Conservation (phyloP, 495 filamentous ascomycete species). For the Jackrogersella multiformis region DNA sequence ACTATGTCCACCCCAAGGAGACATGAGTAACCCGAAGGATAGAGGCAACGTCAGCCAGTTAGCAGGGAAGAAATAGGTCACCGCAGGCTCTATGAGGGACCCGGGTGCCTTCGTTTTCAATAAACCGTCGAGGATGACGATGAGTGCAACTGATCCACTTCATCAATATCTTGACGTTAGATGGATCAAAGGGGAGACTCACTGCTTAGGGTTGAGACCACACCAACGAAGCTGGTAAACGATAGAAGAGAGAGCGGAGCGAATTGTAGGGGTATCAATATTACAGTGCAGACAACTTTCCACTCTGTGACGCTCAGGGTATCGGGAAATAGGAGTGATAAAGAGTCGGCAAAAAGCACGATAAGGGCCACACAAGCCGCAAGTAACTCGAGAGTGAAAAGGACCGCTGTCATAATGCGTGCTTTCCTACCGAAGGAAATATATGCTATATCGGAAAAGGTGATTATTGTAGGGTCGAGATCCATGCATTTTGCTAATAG, state of each 20-base stretch:
- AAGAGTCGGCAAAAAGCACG: conserved; percentile 91
- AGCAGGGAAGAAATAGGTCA: conserved; percentile 78
- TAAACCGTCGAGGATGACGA: conserved; percentile 85
- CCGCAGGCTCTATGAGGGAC: conserved; percentile 83
- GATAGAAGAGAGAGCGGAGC: conserved; percentile 84
- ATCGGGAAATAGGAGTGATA: conserved; percentile 80
- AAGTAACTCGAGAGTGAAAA: conserved; percentile 89
- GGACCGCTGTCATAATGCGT: conserved; percentile 78
- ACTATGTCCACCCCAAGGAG: conserved; percentile 93
- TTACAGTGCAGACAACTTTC: conserved; percentile 86
- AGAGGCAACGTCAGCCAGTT: conserved; percentile 93
- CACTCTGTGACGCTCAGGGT: conserved; percentile 72
- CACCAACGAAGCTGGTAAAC: conserved; percentile 90
- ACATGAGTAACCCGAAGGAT: conserved; percentile 94
- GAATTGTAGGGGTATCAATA: conserved; percentile 86
- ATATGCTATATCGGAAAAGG: conserved; percentile 93
- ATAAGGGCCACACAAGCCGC: conserved; percentile 91
- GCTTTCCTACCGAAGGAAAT: conserved; percentile 89
- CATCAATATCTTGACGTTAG: conserved; percentile 27
- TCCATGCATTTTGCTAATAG: conserved; percentile 90
- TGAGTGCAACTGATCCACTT: conserved; percentile 70
- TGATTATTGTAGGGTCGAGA: conserved; percentile 74
- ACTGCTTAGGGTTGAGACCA: conserved; percentile 87
- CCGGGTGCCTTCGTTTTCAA: conserved; percentile 83
- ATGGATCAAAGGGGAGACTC: conserved; percentile 49